A percentile compares a stretch with the other conserved stretches of the same genome.
Conservation (phyloP, 2,329 filamentous ascomycete genomes). For the Orbilia oligospora region DNA sequence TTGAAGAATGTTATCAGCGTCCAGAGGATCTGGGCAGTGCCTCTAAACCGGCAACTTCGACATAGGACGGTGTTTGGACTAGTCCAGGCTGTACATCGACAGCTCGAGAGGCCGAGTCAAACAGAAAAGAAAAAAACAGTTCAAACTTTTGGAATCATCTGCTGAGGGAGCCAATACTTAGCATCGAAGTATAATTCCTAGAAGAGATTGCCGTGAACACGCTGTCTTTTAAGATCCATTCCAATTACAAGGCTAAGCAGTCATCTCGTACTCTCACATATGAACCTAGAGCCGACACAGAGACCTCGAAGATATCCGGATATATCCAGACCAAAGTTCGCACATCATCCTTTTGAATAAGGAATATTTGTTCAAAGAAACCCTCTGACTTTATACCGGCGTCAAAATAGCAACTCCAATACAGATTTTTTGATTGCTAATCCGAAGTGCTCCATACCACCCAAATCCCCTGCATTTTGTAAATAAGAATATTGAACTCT, state of each 20-base stretch:
- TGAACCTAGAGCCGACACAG: background rate
- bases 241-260: too few relatives aligned
- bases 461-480: background rate
- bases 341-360: background rate
- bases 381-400: background rate
- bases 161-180: too few relatives aligned
- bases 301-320: too few relatives aligned
- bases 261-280: background rate
- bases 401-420: background rate
- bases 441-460: background rate
- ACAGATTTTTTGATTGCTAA: background rate
- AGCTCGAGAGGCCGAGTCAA: background rate
- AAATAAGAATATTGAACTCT: conserved; percentile 5
- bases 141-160: background rate
- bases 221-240: background rate
- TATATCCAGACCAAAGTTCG: too few relatives aligned
- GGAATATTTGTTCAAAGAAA: background rate
- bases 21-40: conserved; percentile 34
- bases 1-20: conserved; percentile 27
- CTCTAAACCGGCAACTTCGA: background rate
- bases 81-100: background rate
- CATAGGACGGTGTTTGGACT: background rate
- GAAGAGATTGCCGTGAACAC: background rate
- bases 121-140: background rate
- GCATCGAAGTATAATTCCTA: background rate